Conservation (phyloP, 768 basidiomycete species). For the Termitomyces sp. region DNA sequence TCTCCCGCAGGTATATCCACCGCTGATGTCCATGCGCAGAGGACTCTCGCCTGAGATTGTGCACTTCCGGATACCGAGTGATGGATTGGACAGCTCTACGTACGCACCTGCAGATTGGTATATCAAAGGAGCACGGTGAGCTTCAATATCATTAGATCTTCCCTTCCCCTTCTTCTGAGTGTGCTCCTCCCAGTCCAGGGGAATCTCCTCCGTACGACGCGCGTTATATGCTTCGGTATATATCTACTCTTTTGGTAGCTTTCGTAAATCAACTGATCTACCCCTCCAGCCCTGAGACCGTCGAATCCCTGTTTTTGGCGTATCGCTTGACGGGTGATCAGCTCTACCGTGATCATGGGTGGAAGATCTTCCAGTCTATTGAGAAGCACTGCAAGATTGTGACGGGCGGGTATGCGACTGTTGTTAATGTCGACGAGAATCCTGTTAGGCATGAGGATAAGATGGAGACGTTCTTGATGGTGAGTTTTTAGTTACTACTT, state of each 20-base stretch:
- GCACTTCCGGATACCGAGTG: constrained; percentile 70
- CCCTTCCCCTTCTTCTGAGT: background rate
- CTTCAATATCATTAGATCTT: constrained; percentile 1
- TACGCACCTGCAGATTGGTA: constrained; percentile 76
- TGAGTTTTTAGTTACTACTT: constrained; percentile 28
- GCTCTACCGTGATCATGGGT: constrained; percentile 78
- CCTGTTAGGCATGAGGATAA: constrained; percentile 73
- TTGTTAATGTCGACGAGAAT: constrained; percentile 81
- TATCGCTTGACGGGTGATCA: constrained; percentile 86
- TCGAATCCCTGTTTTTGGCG: constrained; percentile 91
- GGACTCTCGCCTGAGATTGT: constrained; percentile 89
- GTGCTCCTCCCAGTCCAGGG: constrained; percentile 25
- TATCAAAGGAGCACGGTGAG: constrained; percentile 77
- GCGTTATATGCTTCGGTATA: constrained; percentile 83
- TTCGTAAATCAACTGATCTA: background rate
- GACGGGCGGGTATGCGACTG: constrained; percentile 81
- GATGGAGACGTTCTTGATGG: constrained; percentile 96
- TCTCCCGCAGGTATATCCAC: background rate
- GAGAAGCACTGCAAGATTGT: constrained; percentile 74
- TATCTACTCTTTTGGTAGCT: background rate
- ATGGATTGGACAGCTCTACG: constrained; percentile 41
- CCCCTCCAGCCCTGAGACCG: constrained; percentile 75
- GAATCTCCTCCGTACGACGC: constrained; percentile 69
- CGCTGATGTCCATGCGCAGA: constrained; percentile 32
- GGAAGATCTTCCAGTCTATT: constrained; percentile 88